Conservation (phyloP, 2,329 filamentous ascomycete genomes). For the Epichloe gansuensis region DNA sequence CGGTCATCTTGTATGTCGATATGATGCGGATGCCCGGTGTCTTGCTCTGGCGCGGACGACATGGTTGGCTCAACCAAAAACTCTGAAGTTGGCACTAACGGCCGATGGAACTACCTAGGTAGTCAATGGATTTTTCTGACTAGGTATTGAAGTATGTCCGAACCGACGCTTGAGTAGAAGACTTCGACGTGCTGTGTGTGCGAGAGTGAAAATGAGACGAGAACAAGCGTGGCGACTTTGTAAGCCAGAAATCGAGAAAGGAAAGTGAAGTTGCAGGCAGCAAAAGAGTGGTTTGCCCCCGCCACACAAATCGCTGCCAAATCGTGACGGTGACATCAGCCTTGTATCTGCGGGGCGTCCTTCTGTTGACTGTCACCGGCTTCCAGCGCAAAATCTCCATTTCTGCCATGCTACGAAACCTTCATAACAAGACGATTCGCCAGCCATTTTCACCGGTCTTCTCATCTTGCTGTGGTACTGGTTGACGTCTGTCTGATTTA, state of each 20-base stretch:
- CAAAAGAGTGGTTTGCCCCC: not conserved
- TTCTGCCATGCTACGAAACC: too few species aligned
- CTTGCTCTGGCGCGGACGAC: slow-evolving; percentile 24
- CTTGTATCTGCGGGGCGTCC: not conserved
- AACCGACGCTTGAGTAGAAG: not conserved
- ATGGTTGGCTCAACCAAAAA: not conserved
- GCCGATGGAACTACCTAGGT: not conserved
- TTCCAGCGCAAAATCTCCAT: not conserved
- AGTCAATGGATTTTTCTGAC: not conserved
- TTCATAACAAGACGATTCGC: too few species aligned
- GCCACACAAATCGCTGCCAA: not conserved
- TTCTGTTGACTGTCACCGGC: not conserved
- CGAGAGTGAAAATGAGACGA: not conserved
- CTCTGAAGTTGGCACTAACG: not conserved
- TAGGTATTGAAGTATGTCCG: not conserved
- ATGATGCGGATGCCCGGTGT: slow-evolving; percentile 27
- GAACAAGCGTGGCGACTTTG: not conserved
- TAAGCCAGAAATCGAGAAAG: not conserved
- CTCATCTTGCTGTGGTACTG: too few species aligned
- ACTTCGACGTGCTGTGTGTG: not conserved
- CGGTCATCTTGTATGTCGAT: slow-evolving; percentile 38
- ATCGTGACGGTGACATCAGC: slow-evolving; percentile 3
- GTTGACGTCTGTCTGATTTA: slow-evolving; percentile 19
- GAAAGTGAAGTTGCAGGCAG: not conserved
- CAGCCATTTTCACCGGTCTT: too few species aligned